Evolutionary conservation across 345 rosid species (phyloP).

Genomic region (Pugionium dolabratum): DNA sequence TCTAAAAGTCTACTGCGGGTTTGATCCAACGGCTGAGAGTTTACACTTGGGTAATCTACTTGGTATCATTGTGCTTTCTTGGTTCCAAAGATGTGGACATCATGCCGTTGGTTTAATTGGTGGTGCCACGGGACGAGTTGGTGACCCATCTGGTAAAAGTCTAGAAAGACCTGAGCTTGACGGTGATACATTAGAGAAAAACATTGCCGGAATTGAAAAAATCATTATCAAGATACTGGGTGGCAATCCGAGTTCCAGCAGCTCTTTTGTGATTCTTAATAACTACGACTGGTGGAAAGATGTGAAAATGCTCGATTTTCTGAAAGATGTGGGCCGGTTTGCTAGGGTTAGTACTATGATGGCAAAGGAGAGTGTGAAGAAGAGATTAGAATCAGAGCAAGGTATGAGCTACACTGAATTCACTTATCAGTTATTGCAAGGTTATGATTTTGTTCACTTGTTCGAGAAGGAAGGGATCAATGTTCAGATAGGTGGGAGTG

Average conservation of each 20-base stretch:
- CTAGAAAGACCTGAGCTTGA: slow-evolving; percentile 91
- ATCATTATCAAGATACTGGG: slow-evolving; percentile 53
- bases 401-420: slow-evolving; percentile 96
- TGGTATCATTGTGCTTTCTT: slow-evolving; percentile 87
- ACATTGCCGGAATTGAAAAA: slow-evolving; percentile 55
- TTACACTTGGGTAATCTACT: slow-evolving; percentile 91
- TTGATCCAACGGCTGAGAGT: slow-evolving; percentile 95
- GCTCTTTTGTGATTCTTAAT: slow-evolving; percentile 57
- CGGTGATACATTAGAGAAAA: slow-evolving; percentile 52
- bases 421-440: slow-evolving; percentile 90
- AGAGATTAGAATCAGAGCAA: slow-evolving; percentile 89
- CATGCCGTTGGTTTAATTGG: slow-evolving; percentile 82
- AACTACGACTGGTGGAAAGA: slow-evolving; percentile 99
- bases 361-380: slow-evolving; percentile 89
- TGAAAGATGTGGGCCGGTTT: slow-evolving; percentile 73
- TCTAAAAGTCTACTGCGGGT: slow-evolving; percentile 83
- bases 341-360: slow-evolving; percentile 90
- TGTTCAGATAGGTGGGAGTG: slow-evolving; percentile 98
- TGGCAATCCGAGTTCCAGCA: background rate
- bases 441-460: slow-evolving; percentile 74
- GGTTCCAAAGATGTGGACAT: slow-evolving; percentile 94
- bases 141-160: slow-evolving; percentile 96
- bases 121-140: slow-evolving; percentile 90
- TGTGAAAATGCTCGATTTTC: slow-evolving; percentile 69
- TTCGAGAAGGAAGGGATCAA: slow-evolving; percentile 69